Percentiles rank a stretch among this genome's conserved stretches.
phyloP scores from a whole-genome alignment of 1,284 basidiomycete genomes.

The Schizophyllum amplum region DNA sequence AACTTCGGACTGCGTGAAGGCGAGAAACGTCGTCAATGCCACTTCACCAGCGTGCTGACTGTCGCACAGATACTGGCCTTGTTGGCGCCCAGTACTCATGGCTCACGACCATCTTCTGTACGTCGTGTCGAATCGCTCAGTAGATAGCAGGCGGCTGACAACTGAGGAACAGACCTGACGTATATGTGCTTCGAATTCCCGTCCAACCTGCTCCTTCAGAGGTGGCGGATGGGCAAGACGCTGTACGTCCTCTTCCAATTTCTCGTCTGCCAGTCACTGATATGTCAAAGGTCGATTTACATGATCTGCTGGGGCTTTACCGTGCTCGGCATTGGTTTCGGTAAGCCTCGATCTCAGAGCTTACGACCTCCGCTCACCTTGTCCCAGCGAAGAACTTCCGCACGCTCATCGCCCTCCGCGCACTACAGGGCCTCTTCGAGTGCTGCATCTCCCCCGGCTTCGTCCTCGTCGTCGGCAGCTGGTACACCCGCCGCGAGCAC shows the following conservation, averaged over 20 bases:
- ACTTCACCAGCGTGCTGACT: not conserved
- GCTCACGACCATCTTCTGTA: conserved; percentile 1
- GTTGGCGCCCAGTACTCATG: conserved; percentile 14
- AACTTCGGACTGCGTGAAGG: conserved; percentile 10
- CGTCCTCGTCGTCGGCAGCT: conserved; percentile 13
- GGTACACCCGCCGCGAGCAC: conserved; percentile 12
- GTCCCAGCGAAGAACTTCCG: conserved; percentile 9
- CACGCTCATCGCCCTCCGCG: conserved; percentile 12
- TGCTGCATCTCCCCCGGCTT: conserved; percentile 15
- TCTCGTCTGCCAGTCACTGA: not conserved
- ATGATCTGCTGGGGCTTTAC: conserved; percentile 12
- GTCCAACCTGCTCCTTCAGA: conserved; percentile 11
- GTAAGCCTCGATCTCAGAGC: not conserved
- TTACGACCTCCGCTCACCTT: not conserved
- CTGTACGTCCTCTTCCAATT: conserved; percentile 1
- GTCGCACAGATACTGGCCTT: conserved; percentile 5
- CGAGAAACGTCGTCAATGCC: too few species aligned
- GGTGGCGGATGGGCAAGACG: conserved; percentile 12
- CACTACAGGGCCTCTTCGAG: conserved; percentile 14
- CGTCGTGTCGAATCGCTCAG: not conserved
- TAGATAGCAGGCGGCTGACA: not conserved
- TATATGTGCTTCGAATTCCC: conserved; percentile 10
- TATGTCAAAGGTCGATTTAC: conserved; percentile 8
- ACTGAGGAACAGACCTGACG: conserved; percentile 1
- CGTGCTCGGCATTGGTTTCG: conserved; percentile 11